Percentiles rank a stretch among this genome's conserved stretches.
These are phyloP conservation scores for Chlamydomonas incerta DNA, from an alignment of 139 green algal species.

Conservation along the genomic window DNA sequence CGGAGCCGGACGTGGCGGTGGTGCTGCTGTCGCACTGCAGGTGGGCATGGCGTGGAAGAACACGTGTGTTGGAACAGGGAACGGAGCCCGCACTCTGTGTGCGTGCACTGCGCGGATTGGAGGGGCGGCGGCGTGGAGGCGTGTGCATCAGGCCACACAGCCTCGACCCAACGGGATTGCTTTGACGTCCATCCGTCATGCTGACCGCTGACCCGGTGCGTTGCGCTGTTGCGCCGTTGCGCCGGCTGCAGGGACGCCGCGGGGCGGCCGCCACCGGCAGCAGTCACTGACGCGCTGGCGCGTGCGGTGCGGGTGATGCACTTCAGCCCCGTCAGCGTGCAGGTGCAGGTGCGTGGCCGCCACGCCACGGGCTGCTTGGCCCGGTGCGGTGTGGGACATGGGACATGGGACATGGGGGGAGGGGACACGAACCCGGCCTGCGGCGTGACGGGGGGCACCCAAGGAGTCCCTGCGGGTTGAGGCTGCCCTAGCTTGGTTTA, in stretches of 20 bases:
- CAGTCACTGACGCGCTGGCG: background rate
- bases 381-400: too few relatives aligned
- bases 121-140: too few relatives aligned
- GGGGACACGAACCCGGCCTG: too few relatives aligned
- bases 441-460: too few relatives aligned
- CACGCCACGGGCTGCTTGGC: background rate
- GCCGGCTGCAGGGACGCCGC: background rate
- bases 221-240: background rate
- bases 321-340: constrained; percentile 37
- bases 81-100: too few relatives aligned
- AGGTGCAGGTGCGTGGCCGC: background rate
- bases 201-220: background rate
- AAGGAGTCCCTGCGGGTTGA: too few relatives aligned
- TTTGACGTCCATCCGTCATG: background rate
- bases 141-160: too few relatives aligned
- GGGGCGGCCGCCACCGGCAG: background rate
- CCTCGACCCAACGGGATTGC: background rate
- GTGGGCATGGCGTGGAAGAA: too few relatives aligned
- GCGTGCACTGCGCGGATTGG: too few relatives aligned
- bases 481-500: too few relatives aligned
- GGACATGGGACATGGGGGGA: background rate
- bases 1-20: background rate
- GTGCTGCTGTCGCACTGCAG: constrained; percentile 10
- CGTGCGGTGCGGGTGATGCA: background rate
- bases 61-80: too few relatives aligned